phyloP scores from a whole-genome alignment of 2,329 filamentous ascomycete genomes.

The Nakataea oryzae region DNA sequence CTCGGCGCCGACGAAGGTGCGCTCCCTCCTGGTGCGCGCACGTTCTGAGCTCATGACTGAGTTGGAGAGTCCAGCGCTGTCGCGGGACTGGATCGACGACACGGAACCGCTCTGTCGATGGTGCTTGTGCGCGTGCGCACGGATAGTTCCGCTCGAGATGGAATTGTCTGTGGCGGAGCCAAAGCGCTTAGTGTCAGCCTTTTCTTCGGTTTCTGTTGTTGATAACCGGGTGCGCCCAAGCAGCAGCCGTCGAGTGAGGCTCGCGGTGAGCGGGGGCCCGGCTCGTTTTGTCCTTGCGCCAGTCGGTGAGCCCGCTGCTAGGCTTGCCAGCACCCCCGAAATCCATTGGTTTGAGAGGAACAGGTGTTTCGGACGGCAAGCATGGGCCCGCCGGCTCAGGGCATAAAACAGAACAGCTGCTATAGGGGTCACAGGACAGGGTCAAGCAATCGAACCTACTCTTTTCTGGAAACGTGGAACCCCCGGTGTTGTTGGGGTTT shows the following conservation, averaged over 20 bases:
- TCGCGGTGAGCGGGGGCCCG: neutral
- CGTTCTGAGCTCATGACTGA: constrained; percentile 68
- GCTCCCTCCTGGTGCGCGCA: constrained; percentile 70
- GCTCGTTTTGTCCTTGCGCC: neutral
- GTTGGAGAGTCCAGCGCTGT: constrained; percentile 23
- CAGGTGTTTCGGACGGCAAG: neutral
- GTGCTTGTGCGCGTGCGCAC: constrained; percentile 22
- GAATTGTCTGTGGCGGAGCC: constrained; percentile 22
- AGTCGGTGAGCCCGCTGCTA: neutral
- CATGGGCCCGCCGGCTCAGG: neutral
- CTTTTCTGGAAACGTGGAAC: constrained; percentile 20
- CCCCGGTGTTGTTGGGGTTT: constrained; percentile 11
- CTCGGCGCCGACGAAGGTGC: constrained; percentile 90
- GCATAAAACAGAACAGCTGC: neutral
- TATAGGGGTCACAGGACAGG: neutral
- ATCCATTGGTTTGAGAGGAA: neutral
- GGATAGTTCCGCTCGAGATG: constrained; percentile 23
- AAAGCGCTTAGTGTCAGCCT: neutral
- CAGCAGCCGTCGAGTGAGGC: too few species aligned
- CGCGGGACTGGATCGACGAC: constrained; percentile 23
- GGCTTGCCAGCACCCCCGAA: neutral
- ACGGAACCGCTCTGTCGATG: constrained; percentile 18
- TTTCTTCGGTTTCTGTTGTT: neutral
- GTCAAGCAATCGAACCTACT: constrained; percentile 15
- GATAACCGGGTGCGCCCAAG: neutral